Base-by-base conservation (phyloP, 2,329 filamentous ascomycete genomes). In the Plectosphaerella plurivora region DNA sequence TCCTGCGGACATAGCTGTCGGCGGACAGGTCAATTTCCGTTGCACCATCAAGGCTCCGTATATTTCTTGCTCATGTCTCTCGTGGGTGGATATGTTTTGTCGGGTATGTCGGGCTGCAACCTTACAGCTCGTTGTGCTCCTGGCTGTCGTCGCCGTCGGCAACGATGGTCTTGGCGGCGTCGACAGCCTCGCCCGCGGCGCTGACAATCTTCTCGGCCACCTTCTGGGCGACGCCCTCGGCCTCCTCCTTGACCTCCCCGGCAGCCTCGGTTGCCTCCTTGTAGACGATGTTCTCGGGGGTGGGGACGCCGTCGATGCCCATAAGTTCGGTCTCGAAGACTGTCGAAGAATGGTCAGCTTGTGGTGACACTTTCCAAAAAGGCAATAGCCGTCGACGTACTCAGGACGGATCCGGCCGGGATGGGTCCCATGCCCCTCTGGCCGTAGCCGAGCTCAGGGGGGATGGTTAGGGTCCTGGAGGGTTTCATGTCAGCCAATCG, bases 261-360 rank as follows among this genome's bases (percentile, higher is more conserved):
- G 51, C 50, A 45, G 58, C 55, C 25, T 66, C 61, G 39, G 63
- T 56, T 24, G 63, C 59, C 11, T 63, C 60, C 68, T 77, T 76
- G 55, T 65, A 67, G 20, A 73, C 62, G 55, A 77, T 76, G 15
- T 68, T 66, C 57, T 78, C 74, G 52, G 75, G 75, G 58, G 74
- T 73, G 51, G 71, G 66, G 25, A 93, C 88, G 28, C 91, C 91
- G 15, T 85, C 77, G 65, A 97, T 97, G 52, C 81, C 86, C 63
- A 97, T 77, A 59, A 97, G 76, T 73, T 96, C 91, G 45, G 92
- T 96, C 76, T 96, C 90, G 66, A 97, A 97, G 50, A 97, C 84
- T 88, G 62, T 25, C 12, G 33, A 2, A 28, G n/a, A 6, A 24
- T 16, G 24, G 22, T 28, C 5, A 28, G 9, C 8, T 33, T 33